Evolutionary conservation across 805 yeast species (phyloP), one percentile per base, ranked within the genome.

Genomic region (Candida ortonii): DNA sequence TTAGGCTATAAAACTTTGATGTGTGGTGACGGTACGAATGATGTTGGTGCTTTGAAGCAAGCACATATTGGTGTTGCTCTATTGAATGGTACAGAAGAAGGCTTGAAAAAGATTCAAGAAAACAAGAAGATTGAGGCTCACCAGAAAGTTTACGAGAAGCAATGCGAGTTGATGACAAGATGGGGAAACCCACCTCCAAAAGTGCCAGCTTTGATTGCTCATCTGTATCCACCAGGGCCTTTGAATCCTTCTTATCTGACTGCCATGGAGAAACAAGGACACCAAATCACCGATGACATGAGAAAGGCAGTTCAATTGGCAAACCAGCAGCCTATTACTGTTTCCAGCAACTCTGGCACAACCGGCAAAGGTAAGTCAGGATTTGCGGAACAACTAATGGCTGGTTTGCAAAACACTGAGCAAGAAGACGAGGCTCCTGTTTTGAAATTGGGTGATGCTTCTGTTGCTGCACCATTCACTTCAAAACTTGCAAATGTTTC

Each of bases 11-110:
- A 78, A 55, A 93, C 97, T 16, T 73, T 93, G 52, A 93, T 93
- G 98, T 93, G 98, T 65, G 98, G 98, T 71, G 98, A 93, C 65
- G 98, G 98, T 65, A 93, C 98, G n/a, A 93, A 93, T 58, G 98
- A 93, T 70, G 98, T 93, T 32, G 98, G 98, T 63, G 98, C 98
- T 35, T 76, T 93, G 65, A 93, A 93, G 62, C 97, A 93, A 68
- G 97, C 98, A 2, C 95, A 93, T 56, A 83, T 93, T 55, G 98
- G 98, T 70, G 85, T 93, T 58, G 98, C 98, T n/a, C 69, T 93
- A 50, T 73, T 93, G 59, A 93, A 93, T 55, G 98, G 97, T 65
- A 89, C 98, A 37, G 95, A 85, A 56, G 96, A 86, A 34, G 84
- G 95, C 29, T 70, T 93, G 78, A 84, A 84, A 64, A 86, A 88